Evolutionary conservation across 768 basidiomycete species (phyloP).

Genomic region (Mycena alexandri): DNA sequence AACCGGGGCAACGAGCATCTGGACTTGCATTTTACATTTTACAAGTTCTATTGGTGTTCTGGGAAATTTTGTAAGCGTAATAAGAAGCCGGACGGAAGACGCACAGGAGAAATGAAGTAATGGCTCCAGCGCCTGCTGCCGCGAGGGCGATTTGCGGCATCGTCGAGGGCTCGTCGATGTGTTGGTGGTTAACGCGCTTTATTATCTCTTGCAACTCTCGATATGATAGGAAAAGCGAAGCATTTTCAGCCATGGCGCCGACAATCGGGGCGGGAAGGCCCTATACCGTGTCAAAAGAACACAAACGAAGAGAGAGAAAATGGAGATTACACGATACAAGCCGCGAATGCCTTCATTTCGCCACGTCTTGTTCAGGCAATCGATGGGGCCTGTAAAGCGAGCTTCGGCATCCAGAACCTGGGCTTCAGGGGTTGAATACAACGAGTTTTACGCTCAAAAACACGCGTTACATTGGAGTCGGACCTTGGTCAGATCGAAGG

Average conservation of each 20-base stretch:
- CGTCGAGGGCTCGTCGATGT: conserved; percentile 61
- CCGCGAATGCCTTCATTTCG: conserved; percentile 85
- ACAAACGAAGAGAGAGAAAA: background rate
- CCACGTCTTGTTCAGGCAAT: conserved; percentile 90
- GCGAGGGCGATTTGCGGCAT: conserved; percentile 81
- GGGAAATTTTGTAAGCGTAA: background rate
- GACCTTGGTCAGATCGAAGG: conserved; percentile 94
- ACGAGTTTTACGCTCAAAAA: background rate
- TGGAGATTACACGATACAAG: conserved; percentile 81
- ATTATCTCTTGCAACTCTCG: conserved; percentile 79
- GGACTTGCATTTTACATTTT: conserved; percentile 95
- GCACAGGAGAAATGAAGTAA: conserved; percentile 90
- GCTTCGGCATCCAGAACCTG: conserved; percentile 80
- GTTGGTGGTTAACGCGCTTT: conserved; percentile 55
- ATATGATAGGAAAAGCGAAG: conserved; percentile 89
- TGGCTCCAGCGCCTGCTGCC: conserved; percentile 88
- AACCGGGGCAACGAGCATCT: conserved; percentile 67
- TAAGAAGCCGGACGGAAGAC: conserved; percentile 44
- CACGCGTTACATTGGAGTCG: conserved; percentile 69
- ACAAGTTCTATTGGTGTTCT: conserved; percentile 91
- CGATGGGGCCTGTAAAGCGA: conserved; percentile 86
- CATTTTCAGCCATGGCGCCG: conserved; percentile 96
- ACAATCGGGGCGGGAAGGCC: conserved; percentile 94
- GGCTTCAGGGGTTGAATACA: conserved; percentile 41
- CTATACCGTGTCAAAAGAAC: conserved; percentile 52